A percentile compares a stretch with the other conserved stretches of the same genome.
These are phyloP conservation scores for Pythium oligandrum DNA, from an alignment of 352 stramenopile genomes.

Conservation along the genomic window DNA sequence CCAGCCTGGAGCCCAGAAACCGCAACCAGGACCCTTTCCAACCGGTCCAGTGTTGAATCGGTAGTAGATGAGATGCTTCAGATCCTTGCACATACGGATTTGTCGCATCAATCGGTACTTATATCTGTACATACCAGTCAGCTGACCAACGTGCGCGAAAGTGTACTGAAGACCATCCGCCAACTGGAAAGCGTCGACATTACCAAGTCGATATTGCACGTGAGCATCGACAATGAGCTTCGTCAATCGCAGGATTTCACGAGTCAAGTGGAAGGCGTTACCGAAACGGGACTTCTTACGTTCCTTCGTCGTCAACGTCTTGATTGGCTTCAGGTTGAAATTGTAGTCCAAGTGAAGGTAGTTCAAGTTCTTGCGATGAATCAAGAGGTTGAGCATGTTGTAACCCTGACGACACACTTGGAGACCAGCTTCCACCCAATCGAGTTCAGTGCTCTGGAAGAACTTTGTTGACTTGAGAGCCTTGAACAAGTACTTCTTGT, in stretches of 20 bases:
- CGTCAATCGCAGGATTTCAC: constrained; percentile 98
- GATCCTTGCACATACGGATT: constrained; percentile 99
- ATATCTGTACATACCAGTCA: constrained; percentile 99
- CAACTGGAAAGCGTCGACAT: constrained; percentile 99
- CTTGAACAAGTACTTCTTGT: constrained; percentile 98
- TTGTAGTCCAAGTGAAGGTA: constrained; percentile 99
- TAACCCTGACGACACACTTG: constrained; percentile 98
- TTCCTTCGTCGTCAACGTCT: constrained; percentile 99
- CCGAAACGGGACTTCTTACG: constrained; percentile 98
- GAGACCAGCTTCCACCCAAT: constrained; percentile 99
- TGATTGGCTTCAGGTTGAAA: constrained; percentile 99
- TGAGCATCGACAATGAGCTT: constrained; percentile 99
- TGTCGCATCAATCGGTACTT: constrained; percentile 98
- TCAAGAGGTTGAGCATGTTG: constrained; percentile 99
- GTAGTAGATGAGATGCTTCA: constrained; percentile 99
- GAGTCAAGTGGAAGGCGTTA: constrained; percentile 94
- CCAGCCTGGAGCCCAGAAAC: constrained; percentile 99
- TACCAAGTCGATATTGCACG: constrained; percentile 99
- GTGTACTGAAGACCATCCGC: constrained; percentile 99
- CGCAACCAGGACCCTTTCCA: constrained; percentile 98
- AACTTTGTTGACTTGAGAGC: constrained; percentile 99
- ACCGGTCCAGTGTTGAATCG: constrained; percentile 99
- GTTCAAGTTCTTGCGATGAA: constrained; percentile 99
- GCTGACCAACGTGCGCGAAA: constrained; percentile 99
- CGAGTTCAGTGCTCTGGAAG: constrained; percentile 99